Evolutionary conservation across 106 monocot genomes (phyloP), one percentile per base, ranked within the genome.

Genomic region (Ottelia alismoides): DNA sequence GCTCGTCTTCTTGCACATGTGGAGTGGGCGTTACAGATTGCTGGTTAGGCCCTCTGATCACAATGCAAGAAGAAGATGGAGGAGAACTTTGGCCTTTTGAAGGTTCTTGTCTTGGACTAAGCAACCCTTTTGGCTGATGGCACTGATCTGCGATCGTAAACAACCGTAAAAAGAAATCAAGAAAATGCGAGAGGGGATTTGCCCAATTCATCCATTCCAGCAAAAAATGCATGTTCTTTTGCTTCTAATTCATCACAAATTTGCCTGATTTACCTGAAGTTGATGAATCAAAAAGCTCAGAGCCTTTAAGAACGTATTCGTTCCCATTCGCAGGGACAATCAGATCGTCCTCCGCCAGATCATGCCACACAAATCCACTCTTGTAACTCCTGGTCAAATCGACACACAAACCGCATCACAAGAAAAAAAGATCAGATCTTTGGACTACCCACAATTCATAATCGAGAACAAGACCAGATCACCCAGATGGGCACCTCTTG

Each of bases 301-400:
- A 82, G 24, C 87, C 87, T 65, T 87, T 87, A 62, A 87, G 75
- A 30, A 87, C 58, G 51, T 87, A 87, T 53, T 87, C 87, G 54
- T 75, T 81, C 30, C 72, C 72, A 31, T 75, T 63, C 6, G 63
- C 74, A 3, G 87, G 82, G 20, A 72, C 63, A 25, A 82, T 65
- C 19, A 82, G 64, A 75, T 87, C 81, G 30, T 87, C 87, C 54
- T 75, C 87, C 1, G 69, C 64, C 32, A 87, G 55, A 51, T 82
- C 87, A 22, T 87, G 87, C 82, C 87, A 87, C 19, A 87, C 82
- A 45, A 78, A 87, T 30, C 87, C 87, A 56, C 82, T 87, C 75
- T 78, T 87, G 67, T 87, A 87, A 43, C 81, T 64, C 82, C 87
- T 87, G 65, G n/a, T n/a, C n/a, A n/a, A n/a, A n/a, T n/a, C n/a